A percentile compares a stretch with the other conserved stretches of the same genome.
phyloP scores from a whole-genome alignment of 257 asterid genomes.

The Penstemon barbatus region DNA sequence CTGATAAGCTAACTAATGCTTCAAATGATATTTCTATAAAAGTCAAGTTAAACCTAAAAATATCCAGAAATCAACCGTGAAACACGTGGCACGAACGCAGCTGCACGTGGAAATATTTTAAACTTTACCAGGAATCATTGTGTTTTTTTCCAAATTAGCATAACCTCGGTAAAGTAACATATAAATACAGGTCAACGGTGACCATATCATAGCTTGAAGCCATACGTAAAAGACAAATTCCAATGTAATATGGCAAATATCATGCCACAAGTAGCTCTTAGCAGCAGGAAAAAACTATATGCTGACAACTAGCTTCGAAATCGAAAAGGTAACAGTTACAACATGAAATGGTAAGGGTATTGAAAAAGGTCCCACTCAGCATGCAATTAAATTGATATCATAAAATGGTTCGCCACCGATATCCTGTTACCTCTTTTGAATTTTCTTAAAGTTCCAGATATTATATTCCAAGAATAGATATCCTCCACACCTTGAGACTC shows the following conservation, averaged over 20 bases:
- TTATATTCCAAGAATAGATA: conserved; percentile 8
- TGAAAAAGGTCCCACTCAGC: not conserved
- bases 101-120: not conserved
- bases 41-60: not conserved
- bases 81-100: conserved; percentile 18
- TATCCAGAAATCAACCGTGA: conserved; percentile 1
- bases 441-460: conserved; percentile 8
- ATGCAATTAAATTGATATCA: not conserved
- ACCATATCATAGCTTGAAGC: not conserved
- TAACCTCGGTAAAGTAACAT: not conserved
- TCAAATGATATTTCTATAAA: not conserved
- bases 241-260: not conserved
- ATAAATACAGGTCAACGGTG: not conserved
- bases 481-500: conserved; percentile 15
- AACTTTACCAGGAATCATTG: conserved; percentile 6
- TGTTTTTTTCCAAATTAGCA: not conserved
- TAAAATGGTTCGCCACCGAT: not conserved
- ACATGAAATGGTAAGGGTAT: not conserved
- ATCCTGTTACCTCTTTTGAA: not conserved
- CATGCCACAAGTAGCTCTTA: not conserved
- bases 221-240: conserved; percentile 7
- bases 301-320: conserved; percentile 22
- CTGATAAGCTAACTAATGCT: not conserved
- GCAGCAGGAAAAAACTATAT: conserved; percentile 15
- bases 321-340: conserved; percentile 3